Conservation (phyloP, 257 asterid genomes). For the Nicotiana undulata region DNA sequence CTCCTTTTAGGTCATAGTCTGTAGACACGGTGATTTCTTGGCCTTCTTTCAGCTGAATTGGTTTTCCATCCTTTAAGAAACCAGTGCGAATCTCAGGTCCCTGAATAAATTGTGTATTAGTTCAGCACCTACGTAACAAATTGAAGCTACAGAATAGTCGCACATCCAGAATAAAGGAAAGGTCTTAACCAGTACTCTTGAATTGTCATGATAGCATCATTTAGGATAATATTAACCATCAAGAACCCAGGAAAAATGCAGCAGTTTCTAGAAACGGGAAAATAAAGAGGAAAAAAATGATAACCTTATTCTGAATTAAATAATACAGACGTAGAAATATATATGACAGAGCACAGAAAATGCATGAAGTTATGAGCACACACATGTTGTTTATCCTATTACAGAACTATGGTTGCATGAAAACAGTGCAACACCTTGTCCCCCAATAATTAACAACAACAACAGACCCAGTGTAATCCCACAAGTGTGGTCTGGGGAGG, state of each 20-base stretch:
- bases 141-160: background rate
- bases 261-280: background rate
- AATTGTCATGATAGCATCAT: background rate
- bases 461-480: too few relatives aligned
- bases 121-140: background rate
- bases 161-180: background rate
- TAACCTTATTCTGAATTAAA: too few relatives aligned
- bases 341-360: too few relatives aligned
- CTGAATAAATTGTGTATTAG: constrained; percentile 22
- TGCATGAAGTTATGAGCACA: too few relatives aligned
- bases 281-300: too few relatives aligned
- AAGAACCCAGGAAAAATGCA: background rate
- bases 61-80: constrained; percentile 61
- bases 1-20: constrained; percentile 76
- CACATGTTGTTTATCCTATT: too few relatives aligned
- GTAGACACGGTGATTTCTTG: constrained; percentile 57
- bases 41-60: constrained; percentile 73
- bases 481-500: too few relatives aligned
- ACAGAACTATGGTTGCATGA: too few relatives aligned
- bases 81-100: constrained; percentile 93
- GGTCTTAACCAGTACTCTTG: background rate
- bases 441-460: too few relatives aligned
- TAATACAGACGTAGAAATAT: too few relatives aligned
- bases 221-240: background rate
- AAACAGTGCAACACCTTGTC: too few relatives aligned